phyloP scores from a whole-genome alignment of 306 rosid genomes.

The Begonia fuchsioides region DNA sequence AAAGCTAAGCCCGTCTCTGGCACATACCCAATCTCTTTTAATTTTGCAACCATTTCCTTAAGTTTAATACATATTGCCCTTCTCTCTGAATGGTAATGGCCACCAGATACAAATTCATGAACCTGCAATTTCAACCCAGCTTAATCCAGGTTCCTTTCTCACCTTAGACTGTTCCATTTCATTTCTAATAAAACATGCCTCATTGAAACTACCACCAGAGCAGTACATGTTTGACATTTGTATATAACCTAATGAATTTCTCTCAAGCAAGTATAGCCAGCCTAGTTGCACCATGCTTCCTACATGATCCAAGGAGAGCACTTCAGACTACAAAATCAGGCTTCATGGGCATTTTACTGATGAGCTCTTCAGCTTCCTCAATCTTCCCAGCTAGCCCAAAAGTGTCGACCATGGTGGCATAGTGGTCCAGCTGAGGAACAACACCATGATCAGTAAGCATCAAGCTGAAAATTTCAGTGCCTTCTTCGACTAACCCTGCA shows the following conservation, averaged over 20 bases:
- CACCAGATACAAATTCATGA: slow-evolving; percentile 78
- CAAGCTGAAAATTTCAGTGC: slow-evolving; percentile 34
- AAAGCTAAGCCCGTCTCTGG: slow-evolving; percentile 54
- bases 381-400: slow-evolving; percentile 71
- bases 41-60: slow-evolving; percentile 39
- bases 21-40: slow-evolving; percentile 69
- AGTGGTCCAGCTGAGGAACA: slow-evolving; percentile 59
- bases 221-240: slow-evolving; percentile 74
- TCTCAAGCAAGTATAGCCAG: slow-evolving; percentile 65
- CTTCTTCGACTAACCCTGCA: slow-evolving; percentile 64
- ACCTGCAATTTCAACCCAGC: slow-evolving; percentile 66
- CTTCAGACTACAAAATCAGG: slow-evolving; percentile 92
- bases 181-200: slow-evolving; percentile 49
- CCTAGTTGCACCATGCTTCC: slow-evolving; percentile 52
- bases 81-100: slow-evolving; percentile 40
- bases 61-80: slow-evolving; percentile 30
- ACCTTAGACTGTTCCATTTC: slow-evolving; percentile 63
- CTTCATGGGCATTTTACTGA: slow-evolving; percentile 58
- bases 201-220: slow-evolving; percentile 40
- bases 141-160: slow-evolving; percentile 78
- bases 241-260: slow-evolving; percentile 58
- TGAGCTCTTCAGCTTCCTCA: slow-evolving; percentile 48
- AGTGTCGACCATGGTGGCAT: slow-evolving; percentile 84
- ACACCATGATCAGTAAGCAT: slow-evolving; percentile 33
- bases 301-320: slow-evolving; percentile 74